Evolutionary conservation across 176 grass and related monocot species (phyloP).

Genomic region (Carex parvula): DNA sequence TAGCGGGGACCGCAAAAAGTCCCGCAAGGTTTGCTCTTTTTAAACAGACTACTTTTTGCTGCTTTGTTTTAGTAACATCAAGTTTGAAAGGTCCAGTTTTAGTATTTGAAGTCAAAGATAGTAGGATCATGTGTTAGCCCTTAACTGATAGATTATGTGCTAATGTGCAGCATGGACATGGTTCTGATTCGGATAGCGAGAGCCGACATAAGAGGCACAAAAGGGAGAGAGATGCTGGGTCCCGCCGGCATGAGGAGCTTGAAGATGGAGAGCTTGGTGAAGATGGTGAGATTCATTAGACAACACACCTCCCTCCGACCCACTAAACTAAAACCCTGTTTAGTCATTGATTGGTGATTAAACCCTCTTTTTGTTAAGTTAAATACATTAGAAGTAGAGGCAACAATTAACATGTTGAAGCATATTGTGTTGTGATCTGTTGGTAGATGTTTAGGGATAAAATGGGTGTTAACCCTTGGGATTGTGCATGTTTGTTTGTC

Average conservation of each 20-base stretch:
- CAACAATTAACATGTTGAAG: not conserved
- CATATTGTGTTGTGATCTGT: not conserved
- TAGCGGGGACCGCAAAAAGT: conserved; percentile 85
- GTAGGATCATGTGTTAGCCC: not conserved
- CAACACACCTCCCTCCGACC: not conserved
- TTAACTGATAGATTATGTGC: not conserved
- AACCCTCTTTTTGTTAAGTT: conserved; percentile 10
- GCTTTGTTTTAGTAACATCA: not conserved
- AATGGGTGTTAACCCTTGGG: not conserved
- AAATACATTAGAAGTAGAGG: conserved; percentile 2
- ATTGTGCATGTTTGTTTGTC: conserved; percentile 2
- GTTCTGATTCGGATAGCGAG: conserved; percentile 82
- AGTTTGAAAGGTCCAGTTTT: not conserved
- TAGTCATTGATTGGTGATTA: conserved; percentile 15
- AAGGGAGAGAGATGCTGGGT: conserved; percentile 71
- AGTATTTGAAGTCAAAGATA: not conserved
- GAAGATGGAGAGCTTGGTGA: conserved; percentile 98
- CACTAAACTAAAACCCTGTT: not conserved
- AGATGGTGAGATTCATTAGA: conserved; percentile 73
- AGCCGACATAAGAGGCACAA: conserved; percentile 71
- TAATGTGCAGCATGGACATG: conserved; percentile 64
- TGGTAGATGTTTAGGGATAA: conserved; percentile 12
- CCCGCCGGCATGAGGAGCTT: conserved; percentile 63
- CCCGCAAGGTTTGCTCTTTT: conserved; percentile 67
- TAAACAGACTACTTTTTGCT: conserved; percentile 29